These are phyloP conservation scores for Aspergillus carlsbadensis DNA, from an alignment of 495 filamentous ascomycete species.

Conservation along the genomic window DNA sequence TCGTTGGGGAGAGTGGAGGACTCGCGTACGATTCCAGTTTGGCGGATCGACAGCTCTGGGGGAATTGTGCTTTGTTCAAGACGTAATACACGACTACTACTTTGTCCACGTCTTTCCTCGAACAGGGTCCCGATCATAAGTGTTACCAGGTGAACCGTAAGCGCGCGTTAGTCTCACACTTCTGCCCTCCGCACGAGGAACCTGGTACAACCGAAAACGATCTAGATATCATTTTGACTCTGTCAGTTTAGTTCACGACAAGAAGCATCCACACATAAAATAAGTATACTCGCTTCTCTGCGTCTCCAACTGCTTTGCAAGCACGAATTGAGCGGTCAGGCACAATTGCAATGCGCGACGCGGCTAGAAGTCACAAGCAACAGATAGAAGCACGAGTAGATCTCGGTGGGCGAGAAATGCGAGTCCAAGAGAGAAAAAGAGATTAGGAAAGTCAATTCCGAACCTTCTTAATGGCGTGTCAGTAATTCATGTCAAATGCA, in stretches of 20 bases:
- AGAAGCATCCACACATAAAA: neutral
- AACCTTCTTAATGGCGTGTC: neutral
- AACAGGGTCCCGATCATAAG: conserved; percentile 7
- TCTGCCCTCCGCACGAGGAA: conserved; percentile 14
- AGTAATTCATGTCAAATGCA: conserved; percentile 8
- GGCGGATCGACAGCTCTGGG: conserved; percentile 21
- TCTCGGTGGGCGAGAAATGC: neutral
- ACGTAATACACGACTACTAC: neutral
- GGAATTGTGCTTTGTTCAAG: neutral
- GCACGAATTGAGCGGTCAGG: neutral
- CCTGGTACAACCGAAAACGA: conserved; percentile 13
- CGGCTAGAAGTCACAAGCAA: neutral
- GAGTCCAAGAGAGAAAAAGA: neutral
- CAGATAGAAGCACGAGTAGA: neutral
- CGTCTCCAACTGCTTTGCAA: neutral
- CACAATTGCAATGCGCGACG: neutral
- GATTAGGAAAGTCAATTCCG: neutral
- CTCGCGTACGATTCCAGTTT: conserved; percentile 63
- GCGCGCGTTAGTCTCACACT: conserved; percentile 19
- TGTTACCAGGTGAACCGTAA: conserved; percentile 13
- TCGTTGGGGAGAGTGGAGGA: conserved; percentile 58
- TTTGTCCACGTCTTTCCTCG: conserved; percentile 7
- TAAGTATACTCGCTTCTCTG: neutral
- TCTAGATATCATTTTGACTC: conserved; percentile 16
- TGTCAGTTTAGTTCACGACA: neutral